Base-by-base conservation (phyloP, 352 stramenopile species). In the Thalassiosira hispida region DNA sequence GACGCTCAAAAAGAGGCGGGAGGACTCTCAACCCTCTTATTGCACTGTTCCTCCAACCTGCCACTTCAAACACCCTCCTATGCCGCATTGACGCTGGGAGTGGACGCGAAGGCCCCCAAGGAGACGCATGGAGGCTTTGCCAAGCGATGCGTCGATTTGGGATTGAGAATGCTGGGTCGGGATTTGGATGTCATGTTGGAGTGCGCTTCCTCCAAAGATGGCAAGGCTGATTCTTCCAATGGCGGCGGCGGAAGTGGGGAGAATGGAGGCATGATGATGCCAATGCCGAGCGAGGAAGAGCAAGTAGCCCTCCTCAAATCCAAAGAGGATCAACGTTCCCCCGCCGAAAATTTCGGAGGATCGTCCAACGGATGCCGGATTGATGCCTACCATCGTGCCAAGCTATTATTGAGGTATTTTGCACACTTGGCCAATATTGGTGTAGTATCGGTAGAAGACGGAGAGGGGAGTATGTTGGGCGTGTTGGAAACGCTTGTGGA, bases 1-100 rank as follows among this genome's bases (percentile, higher is more conserved):
- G 59, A 81, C 51, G 73, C 79, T 8, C 47, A 61, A 22, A 22
- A 64, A 25, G n/a, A 77, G 27, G 80, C 70, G 9, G 84, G 84
- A 27, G 53, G 70, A 12, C 62, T 89, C 2, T 71, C 79, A 22
- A 53, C 79, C 0, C 52, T 90, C 14, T 18, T 91, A 6, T 27
- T 84, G 3, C 83, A 68, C 22, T 92, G 86, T 68, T 85, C 79
- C 4, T 69, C 77, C 7, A 73, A 61, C 44, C 66, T 90, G 20
- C 88, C 88, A 0, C 44, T 91, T 0, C 86, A 92, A 75, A 92
- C 84, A 16, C 84, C 84, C 2, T 83, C 68, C 6, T 91, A 92
- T 78, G 86, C 77, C 1, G 86, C 78, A 20, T 66, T 93, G 12
- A 92, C 86, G 29, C 35, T 93, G 20, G 79, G 83, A 9, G 59